Percentiles rank a stretch among this genome's conserved stretches.
Evolutionary conservation across 2,329 filamentous ascomycete species (phyloP).

Genomic region (Aspergillus glaucus): DNA sequence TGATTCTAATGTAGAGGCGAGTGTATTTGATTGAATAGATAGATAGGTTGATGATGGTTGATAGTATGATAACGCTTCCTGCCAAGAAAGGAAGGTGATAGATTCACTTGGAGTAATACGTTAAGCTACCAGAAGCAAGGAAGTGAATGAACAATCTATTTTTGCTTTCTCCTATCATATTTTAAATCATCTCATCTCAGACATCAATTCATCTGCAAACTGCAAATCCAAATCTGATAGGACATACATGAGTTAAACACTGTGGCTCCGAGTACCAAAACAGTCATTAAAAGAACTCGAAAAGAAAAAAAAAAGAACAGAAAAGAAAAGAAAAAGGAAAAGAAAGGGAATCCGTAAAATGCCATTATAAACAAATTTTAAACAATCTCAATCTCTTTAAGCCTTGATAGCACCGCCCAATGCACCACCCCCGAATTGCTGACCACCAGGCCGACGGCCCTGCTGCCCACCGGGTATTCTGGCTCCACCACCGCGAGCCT

Average conservation of each 20-base stretch:
- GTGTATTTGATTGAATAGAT: no score
- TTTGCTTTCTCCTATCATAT: slow-evolving; percentile 5
- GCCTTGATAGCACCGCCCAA: slow-evolving; percentile 47
- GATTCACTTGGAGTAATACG: no score
- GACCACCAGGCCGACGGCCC: slow-evolving; percentile 42
- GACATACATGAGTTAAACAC: slow-evolving; percentile 8
- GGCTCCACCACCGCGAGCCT: slow-evolving; percentile 33
- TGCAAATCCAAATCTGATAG: slow-evolving; percentile 13
- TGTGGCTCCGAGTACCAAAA: slow-evolving; percentile 2
- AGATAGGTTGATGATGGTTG: no score
- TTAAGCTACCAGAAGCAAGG: no score
- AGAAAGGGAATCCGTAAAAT: slow-evolving; percentile 19
- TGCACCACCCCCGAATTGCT: slow-evolving; percentile 46
- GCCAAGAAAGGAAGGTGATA: no score
- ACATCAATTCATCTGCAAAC: slow-evolving; percentile 16
- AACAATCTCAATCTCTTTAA: slow-evolving; percentile 29
- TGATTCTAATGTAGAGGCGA: no score
- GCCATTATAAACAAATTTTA: slow-evolving; percentile 21
- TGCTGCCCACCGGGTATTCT: slow-evolving; percentile 35
- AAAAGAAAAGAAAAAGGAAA: slow-evolving; percentile 11
- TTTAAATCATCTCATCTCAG: slow-evolving; percentile 9
- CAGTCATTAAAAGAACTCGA: neutral
- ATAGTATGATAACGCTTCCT: no score
- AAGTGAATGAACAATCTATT: neutral
- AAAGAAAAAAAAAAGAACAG: slow-evolving; percentile 4